Base-by-base conservation (phyloP, 2,329 filamentous ascomycete genomes). In the Alternaria incomplexa region DNA sequence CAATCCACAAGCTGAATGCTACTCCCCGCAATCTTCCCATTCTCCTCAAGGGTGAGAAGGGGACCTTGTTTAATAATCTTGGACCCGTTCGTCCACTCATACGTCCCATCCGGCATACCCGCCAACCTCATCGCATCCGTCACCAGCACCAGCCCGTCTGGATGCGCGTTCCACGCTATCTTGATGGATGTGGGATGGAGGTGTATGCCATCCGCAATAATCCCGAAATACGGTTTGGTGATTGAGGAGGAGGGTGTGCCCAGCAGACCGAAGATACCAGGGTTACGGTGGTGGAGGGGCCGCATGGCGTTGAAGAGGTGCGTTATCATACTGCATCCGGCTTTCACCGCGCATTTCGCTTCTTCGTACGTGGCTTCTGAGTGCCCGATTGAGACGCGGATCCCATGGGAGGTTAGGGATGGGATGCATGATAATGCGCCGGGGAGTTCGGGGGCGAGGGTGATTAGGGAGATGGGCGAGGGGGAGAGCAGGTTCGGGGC, bases 251-350 rank as follows among this genome's bases (percentile, higher is more conserved):
- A 76, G 0, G 73, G 69, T 3, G 78, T 79, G 63, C 93, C 93
- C 13, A 97, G 83, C 0, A 96, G 88, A 26, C 94, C 94, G 77
- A 97, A 97, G 71, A 97, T 89, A 40, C 93, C 93, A 0, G 94
- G 93, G 79, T 97, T 93, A 61, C 94, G 91, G 83, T 97, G 93
- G 79, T 96, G 92, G 54, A 97, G 88, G 13, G 93, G 93, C 1
- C 90, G 87, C 93, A 97, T 97, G 25, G 93, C 93, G 78, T 97
- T 97, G 87, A 97, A 97, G 2, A 97, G 85, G 75, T 97, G 93
- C 0, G 93, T 97, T 69, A 97, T 91, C 92, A 96, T 97, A 52
- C 87, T 2, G 92, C 92, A 55, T 10, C 93, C 93, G 7, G 89
- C 85, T n/a, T 83, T 84, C 4, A 96, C 87, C 20, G 92, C 91